Evolutionary conservation across 2,329 filamentous ascomycete genomes (phyloP).

Genomic region (Aureobasidium melanogenum): DNA sequence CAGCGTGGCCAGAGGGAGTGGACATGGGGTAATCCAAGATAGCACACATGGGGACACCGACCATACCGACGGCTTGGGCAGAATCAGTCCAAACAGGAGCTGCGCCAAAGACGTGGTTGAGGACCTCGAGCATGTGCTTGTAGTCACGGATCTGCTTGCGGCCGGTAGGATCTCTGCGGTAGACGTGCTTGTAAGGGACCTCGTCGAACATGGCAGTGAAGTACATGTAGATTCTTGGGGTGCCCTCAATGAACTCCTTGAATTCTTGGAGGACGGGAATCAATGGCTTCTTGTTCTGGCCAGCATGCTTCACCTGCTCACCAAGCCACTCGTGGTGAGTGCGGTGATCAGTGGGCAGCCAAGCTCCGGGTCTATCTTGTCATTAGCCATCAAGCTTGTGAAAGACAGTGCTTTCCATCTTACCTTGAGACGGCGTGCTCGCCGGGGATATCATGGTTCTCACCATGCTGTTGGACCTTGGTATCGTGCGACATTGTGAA

Average conservation of each 20-base stretch:
- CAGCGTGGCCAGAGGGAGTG: slow-evolving; percentile 44
- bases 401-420: slow-evolving; percentile 16
- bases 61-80: slow-evolving; percentile 17
- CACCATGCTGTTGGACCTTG: slow-evolving; percentile 5
- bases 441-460: slow-evolving; percentile 36
- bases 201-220: slow-evolving; percentile 57
- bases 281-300: slow-evolving; percentile 42
- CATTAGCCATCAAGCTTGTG: background rate
- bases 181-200: slow-evolving; percentile 52
- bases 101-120: slow-evolving; percentile 46
- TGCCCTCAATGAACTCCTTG: slow-evolving; percentile 55
- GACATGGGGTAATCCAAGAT: slow-evolving; percentile 53
- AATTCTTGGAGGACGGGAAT: slow-evolving; percentile 57
- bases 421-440: slow-evolving; percentile 41
- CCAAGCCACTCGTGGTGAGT: slow-evolving; percentile 56
- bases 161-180: slow-evolving; percentile 53
- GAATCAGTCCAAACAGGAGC: slow-evolving; percentile 35
- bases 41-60: slow-evolving; percentile 35
- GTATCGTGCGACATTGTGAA: background rate
- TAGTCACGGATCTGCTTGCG: slow-evolving; percentile 57
- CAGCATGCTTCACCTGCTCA: slow-evolving; percentile 46
- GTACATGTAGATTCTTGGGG: slow-evolving; percentile 57
- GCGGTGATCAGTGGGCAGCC: slow-evolving; percentile 56
- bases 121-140: slow-evolving; percentile 54
- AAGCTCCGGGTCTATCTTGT: slow-evolving; percentile 41